Percentiles rank a stretch among this genome's conserved stretches.
Conservation (phyloP, 441 rosid species). For the Lepidium campestre region DNA sequence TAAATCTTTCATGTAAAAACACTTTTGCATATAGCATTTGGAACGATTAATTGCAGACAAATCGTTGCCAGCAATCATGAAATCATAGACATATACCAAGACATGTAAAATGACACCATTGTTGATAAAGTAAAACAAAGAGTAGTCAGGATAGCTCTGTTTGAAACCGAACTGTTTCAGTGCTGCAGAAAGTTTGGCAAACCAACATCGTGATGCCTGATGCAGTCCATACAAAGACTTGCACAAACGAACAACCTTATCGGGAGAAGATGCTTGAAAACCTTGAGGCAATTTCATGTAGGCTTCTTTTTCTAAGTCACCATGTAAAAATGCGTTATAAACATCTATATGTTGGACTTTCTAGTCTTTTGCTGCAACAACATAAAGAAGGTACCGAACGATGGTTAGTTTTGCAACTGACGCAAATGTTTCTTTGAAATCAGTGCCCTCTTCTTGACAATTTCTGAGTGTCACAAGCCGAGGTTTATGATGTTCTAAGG, state of each 20-base stretch:
- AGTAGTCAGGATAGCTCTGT: not conserved
- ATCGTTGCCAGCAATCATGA: not conserved
- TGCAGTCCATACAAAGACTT: not conserved
- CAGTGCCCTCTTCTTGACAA: not conserved
- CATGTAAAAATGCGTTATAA: not conserved
- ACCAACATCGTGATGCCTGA: not conserved
- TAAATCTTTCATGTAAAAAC: not conserved
- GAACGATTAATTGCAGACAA: not conserved
- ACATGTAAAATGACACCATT: not conserved
- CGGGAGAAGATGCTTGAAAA: not conserved
- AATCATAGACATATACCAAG: not conserved
- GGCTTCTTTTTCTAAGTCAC: not conserved
- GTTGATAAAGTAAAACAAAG: not conserved
- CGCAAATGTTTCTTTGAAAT: not conserved
- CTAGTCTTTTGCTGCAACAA: fast-evolving
- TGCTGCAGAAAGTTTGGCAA: not conserved
- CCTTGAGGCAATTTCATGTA: not conserved
- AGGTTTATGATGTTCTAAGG: not conserved
- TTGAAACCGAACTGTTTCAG: not conserved
- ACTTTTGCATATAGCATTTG: not conserved
- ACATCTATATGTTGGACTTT: not conserved
- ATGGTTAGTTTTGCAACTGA: not conserved
- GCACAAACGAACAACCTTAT: not conserved
- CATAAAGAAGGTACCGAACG: fast-evolving
- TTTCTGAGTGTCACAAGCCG: not conserved